Evolutionary conservation across 2,329 filamentous ascomycete genomes (phyloP), one percentile per base, ranked within the genome.

Genomic region (Claviceps spartinae): DNA sequence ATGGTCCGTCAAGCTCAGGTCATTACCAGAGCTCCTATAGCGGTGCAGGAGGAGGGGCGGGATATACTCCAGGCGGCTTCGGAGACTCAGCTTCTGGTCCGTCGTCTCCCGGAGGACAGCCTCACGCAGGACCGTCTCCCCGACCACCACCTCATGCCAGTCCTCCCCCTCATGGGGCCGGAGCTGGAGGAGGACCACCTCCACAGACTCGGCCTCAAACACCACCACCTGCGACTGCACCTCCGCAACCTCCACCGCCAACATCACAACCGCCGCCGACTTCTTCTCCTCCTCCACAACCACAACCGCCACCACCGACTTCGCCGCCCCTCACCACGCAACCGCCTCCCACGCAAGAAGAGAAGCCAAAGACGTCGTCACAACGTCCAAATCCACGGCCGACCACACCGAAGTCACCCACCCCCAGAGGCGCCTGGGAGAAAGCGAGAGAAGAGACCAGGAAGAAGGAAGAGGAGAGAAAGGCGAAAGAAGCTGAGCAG

Each of bases 391-490:
- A n/a, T 38, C 62, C 63, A 40, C 56, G 55, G 45, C 48, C 59
- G n/a, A 54, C 50, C 26, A 48, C 56, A n/a, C 22, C 56, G 8
- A 58, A 54, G n/a, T 30, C 53, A n/a, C 56, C 56, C 13, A 44
- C 54, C 34, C 66, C 70, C 1, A 76, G 74, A 60, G 70, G 72
- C 8, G 71, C 78, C 0, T 86, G 83, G 83, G 82, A 86, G 58
- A 84, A 79, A 62, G 83, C 82, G 3, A 72, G 82, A 51, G 83
- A 86, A 60, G 82, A 86, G 57, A 83, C 77, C 20, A 72, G 77
- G 44, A 76, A 72, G 53, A 75, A 76, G 52, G 82, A 84, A 57
- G 81, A 83, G 57, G 80, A 85, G 56, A 79, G 80, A 11, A 82
- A 75, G 60, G 70, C 70, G 2, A 76, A 72, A 55, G 79, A 82